Percentiles rank a stretch among this genome's conserved stretches.
Conservation (phyloP, 306 rosid genomes). For the Prinsepia uniflora region DNA sequence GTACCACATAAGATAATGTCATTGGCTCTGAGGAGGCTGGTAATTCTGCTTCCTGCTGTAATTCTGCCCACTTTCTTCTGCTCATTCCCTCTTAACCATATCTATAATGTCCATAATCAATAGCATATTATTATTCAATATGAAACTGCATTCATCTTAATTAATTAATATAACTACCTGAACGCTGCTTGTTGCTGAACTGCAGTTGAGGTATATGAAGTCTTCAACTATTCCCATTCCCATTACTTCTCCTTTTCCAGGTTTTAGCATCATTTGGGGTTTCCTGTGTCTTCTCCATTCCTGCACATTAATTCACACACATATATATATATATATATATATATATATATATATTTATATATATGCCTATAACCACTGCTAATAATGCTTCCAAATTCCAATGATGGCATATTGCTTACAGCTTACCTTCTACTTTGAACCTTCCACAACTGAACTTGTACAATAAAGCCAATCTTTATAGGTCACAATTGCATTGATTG, state of each 20-base stretch:
- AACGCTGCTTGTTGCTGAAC: constrained; percentile 55
- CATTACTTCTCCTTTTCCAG: constrained; percentile 53
- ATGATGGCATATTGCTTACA: too few relatives aligned
- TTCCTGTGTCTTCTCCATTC: constrained; percentile 62
- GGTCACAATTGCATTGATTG: constrained; percentile 50
- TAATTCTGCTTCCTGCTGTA: constrained; percentile 78
- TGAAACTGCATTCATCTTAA: too few relatives aligned
- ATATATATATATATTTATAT: too few relatives aligned
- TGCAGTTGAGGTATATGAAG: constrained; percentile 57
- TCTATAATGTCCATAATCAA: constrained; percentile 27
- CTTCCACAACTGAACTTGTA: constrained; percentile 58
- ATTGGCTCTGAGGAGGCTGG: constrained; percentile 62
- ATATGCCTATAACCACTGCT: constrained; percentile 13
- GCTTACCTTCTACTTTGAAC: constrained; percentile 58
- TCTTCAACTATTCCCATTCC: constrained; percentile 74
- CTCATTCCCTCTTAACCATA: constrained; percentile 64
- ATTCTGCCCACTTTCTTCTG: constrained; percentile 68
- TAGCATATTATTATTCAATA: too few relatives aligned
- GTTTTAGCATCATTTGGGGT: constrained; percentile 42
- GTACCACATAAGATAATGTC: constrained; percentile 76
- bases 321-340: background rate
- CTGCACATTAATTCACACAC: constrained; percentile 39
- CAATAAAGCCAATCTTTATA: constrained; percentile 69
- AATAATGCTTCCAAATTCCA: too few relatives aligned
- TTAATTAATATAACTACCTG: constrained; percentile 40